Base-by-base conservation (phyloP, 495 filamentous ascomycete species). In the Hyaloscypha variabilis region DNA sequence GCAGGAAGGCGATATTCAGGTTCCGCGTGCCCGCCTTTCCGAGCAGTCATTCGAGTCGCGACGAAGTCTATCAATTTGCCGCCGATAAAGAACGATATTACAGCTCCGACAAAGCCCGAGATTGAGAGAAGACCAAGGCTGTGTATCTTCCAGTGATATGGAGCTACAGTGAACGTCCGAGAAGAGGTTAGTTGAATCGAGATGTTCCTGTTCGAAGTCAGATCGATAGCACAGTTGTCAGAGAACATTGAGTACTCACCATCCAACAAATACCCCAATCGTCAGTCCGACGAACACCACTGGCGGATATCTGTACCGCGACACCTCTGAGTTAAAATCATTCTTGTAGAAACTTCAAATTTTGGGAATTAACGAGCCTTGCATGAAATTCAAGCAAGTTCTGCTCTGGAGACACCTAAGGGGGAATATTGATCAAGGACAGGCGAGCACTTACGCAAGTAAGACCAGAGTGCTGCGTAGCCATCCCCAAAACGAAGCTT, bases 21-120 rank as follows among this genome's bases (percentile, higher is more conserved):
- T n/a, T 63, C 60, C 25, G 60, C 46, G 21, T 51, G 19, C 17
- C 60, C 60, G n/a, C 60, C 60, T 21, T 28, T 24, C 29, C 60
- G 46, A 53, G 60, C 60, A 21, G 60, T 63, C 51, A 55, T 55
- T 19, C 49, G n/a, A 36, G 52, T 63, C 14, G 60, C 60, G 17
- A 63, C 53, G 49, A 54, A 63, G 23, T 63, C 60, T 28, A 63
- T 63, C 19, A 63, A 26, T 21, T 39, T 49, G 19, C 60, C 60
- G n/a, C 60, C 60, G 17, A 63, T 63, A 42, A 63, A 63, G 49
- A 63, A 63, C 6, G 60, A 63, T 31, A 63, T 63, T 6, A 63
- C 60, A 31, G 60, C 60, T 21, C 60, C 60, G n/a, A 63, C 49
- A 26, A 63, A 63, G 11, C 60, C 60, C 19, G 60, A 19, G 26